These are phyloP conservation scores for Entomortierella chlamydospora DNA, from an alignment of 192 early-diverging fungal genomes.

Conservation along the genomic window DNA sequence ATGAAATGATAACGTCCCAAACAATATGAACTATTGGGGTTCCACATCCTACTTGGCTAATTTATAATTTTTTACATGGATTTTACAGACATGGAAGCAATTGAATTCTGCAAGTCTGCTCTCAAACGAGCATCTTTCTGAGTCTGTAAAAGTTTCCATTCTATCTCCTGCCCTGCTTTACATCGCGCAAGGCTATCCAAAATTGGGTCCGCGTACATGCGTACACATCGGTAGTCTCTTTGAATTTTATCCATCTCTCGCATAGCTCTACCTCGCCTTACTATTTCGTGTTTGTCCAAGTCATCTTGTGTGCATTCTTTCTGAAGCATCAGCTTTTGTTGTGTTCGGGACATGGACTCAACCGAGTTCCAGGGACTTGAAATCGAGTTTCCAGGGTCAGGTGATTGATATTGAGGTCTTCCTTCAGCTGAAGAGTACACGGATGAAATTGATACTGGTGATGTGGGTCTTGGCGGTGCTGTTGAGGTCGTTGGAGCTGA, in stretches of 20 bases:
- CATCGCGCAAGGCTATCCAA: constrained; percentile 29
- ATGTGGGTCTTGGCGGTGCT: background rate
- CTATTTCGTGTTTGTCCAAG: constrained; percentile 21
- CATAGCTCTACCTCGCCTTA: constrained; percentile 1
- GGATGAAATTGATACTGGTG: background rate
- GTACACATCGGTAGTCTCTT: constrained; percentile 25
- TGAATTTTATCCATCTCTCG: constrained; percentile 36
- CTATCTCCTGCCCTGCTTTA: background rate
- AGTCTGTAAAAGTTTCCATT: no score
- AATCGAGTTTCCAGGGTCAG: background rate
- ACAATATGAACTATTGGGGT: no score
- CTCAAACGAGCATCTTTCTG: no score
- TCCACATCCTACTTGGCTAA: no score
- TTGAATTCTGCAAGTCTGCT: no score
- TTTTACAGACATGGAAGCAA: no score
- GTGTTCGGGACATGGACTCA: constrained; percentile 29
- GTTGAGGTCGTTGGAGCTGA: background rate
- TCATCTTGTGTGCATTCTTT: constrained; percentile 22
- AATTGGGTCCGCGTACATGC: constrained; percentile 23
- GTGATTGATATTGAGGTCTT: background rate
- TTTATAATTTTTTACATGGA: no score
- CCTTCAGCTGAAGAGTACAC: background rate
- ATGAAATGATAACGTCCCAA: no score
- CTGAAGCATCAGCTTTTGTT: constrained; percentile 43
- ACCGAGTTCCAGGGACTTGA: constrained; percentile 16